Evolutionary conservation across 1,284 basidiomycete species (phyloP).

Genomic region (Ceratobasidium papillatum): DNA sequence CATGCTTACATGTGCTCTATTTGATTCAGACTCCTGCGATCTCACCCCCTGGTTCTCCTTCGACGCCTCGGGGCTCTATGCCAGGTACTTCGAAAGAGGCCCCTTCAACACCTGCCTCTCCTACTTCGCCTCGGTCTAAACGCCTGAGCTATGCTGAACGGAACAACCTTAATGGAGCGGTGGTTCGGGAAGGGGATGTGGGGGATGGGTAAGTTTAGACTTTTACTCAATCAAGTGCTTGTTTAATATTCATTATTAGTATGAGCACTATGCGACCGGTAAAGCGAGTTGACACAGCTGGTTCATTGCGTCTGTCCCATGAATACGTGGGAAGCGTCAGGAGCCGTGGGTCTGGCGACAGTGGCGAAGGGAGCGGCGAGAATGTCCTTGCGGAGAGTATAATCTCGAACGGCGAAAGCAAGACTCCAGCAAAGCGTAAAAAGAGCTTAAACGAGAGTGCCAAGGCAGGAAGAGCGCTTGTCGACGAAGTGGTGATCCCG

Average conservation of each 20-base stretch:
- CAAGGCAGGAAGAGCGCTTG: slow-evolving; percentile 73
- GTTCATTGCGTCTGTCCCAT: slow-evolving; percentile 78
- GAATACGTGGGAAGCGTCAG: slow-evolving; percentile 81
- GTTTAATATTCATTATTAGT: slow-evolving; percentile 45
- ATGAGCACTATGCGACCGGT: slow-evolving; percentile 90
- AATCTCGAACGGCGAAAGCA: slow-evolving; percentile 29
- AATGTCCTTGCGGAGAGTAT: slow-evolving; percentile 35
- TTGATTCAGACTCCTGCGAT: slow-evolving; percentile 45
- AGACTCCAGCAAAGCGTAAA: slow-evolving; percentile 53
- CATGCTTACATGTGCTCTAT: slow-evolving; percentile 41
- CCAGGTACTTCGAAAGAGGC: not conserved
- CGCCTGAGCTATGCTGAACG: slow-evolving; percentile 79
- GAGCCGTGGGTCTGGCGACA: slow-evolving; percentile 48
- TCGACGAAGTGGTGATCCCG: slow-evolving; percentile 84
- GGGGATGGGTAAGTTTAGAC: slow-evolving; percentile 66
- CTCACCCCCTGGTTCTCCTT: slow-evolving; percentile 31
- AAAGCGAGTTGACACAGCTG: slow-evolving; percentile 85
- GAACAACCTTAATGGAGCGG: slow-evolving; percentile 72
- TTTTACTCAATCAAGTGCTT: not conserved
- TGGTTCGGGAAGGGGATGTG: slow-evolving; percentile 80
- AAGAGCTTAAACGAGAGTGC: slow-evolving; percentile 64
- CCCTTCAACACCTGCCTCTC: slow-evolving; percentile 12
- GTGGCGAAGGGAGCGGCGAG: slow-evolving; percentile 32
- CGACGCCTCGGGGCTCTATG: slow-evolving; percentile 8
- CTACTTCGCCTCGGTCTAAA: slow-evolving; percentile 56